Percentiles rank a stretch among this genome's conserved stretches.
Conservation (phyloP, 2,329 filamentous ascomycete species). For the Pestalotiopsis sp. region DNA sequence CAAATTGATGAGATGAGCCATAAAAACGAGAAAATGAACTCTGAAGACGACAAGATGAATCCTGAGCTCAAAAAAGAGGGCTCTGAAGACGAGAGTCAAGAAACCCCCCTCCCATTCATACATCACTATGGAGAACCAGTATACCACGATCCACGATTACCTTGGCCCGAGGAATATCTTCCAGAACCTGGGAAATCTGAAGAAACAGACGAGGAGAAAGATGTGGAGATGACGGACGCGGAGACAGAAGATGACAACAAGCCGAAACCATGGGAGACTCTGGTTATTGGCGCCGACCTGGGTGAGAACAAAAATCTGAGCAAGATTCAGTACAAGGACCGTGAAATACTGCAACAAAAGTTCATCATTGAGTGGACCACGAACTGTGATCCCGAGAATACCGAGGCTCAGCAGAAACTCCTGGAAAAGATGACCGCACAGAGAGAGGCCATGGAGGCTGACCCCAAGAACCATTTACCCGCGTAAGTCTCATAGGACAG, state of each 20-base stretch:
- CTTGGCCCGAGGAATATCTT: neutral
- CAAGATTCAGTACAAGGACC: constrained; percentile 37
- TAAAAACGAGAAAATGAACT: neutral
- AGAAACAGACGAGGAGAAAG: neutral
- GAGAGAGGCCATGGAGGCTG: constrained; percentile 31
- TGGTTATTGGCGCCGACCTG: constrained; percentile 37
- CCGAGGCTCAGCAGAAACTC: constrained; percentile 24
- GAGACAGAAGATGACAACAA: neutral
- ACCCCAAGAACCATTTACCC: constrained; percentile 35
- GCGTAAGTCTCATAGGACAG: constrained; percentile 23
- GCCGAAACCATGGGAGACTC: constrained; percentile 29
- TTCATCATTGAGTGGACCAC: constrained; percentile 31
- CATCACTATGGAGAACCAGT: neutral
- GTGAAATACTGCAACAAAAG: constrained; percentile 38
- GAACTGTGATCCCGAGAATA: constrained; percentile 25
- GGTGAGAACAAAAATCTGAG: constrained; percentile 35
- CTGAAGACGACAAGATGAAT: too few relatives aligned
- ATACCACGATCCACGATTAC: neutral
- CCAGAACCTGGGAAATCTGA: neutral
- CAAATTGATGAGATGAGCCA: too few relatives aligned
- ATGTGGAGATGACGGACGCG: neutral
- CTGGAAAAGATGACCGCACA: constrained; percentile 26
- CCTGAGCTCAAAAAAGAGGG: too few relatives aligned
- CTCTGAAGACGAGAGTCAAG: too few relatives aligned
- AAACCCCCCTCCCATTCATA: neutral